Evolutionary conservation across 192 early-diverging fungal species (phyloP).

Genomic region (Linderina pennispora): DNA sequence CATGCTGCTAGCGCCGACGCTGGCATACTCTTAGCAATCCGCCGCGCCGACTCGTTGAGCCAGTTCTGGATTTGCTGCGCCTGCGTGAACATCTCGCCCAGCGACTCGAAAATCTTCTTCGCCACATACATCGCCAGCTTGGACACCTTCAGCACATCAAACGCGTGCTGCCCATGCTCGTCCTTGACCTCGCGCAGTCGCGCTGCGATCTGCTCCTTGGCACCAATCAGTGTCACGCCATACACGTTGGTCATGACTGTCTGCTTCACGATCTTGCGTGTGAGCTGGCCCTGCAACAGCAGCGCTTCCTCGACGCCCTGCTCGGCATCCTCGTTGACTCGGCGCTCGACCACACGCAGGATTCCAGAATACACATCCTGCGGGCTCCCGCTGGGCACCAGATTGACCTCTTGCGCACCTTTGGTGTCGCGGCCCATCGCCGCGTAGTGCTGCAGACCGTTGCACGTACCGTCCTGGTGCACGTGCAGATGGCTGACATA

Average conservation of each 20-base stretch:
- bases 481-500: constrained; percentile 75
- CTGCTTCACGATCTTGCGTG: constrained; percentile 95
- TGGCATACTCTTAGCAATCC: constrained; percentile 77
- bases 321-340: constrained; percentile 63
- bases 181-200: constrained; percentile 74
- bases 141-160: constrained; percentile 12
- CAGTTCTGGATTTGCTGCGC: constrained; percentile 90
- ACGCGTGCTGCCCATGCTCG: constrained; percentile 61
- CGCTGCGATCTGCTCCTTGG: constrained; percentile 76
- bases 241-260: constrained; percentile 99
- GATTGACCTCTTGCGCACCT: constrained; percentile 86
- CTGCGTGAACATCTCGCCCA: constrained; percentile 86
- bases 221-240: constrained; percentile 95
- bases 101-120: constrained; percentile 71
- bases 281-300: constrained; percentile 63
- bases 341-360: constrained; percentile 61
- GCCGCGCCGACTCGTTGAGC: constrained; percentile 79
- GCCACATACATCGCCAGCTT: constrained; percentile 68
- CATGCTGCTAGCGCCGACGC: constrained; percentile 38
- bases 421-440: constrained; percentile 87
- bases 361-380: constrained; percentile 93
- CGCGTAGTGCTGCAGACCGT: constrained; percentile 98
- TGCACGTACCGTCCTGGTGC: constrained; percentile 98
- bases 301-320: constrained; percentile 56
- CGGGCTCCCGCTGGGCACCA: constrained; percentile 74